Conservation (phyloP, 345 rosid species). For the Arabidopsis arenosa region DNA sequence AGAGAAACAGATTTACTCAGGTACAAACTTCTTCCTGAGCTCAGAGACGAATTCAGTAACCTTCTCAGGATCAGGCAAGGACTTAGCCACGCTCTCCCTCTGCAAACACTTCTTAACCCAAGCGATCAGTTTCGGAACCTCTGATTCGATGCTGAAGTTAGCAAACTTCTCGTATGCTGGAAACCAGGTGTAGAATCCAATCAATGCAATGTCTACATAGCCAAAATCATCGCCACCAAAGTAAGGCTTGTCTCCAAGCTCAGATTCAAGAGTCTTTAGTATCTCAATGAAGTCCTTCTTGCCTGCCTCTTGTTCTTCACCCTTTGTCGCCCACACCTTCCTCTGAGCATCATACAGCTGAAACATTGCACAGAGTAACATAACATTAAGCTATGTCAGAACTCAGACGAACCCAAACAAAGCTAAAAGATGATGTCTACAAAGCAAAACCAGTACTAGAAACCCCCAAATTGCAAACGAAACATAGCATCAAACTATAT, state of each 20-base stretch:
- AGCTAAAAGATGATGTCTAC: slow-evolving; percentile 13
- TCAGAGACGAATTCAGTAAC: slow-evolving; percentile 23
- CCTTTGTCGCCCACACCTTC: slow-evolving; percentile 35
- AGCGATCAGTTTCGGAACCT: slow-evolving; percentile 36
- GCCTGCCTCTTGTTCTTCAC: slow-evolving; percentile 37
- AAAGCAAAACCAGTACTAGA: background rate
- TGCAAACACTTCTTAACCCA: slow-evolving; percentile 44
- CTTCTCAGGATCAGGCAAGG: slow-evolving; percentile 41
- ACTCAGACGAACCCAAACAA: background rate
- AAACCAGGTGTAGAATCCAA: slow-evolving; percentile 42
- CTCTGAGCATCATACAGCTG: slow-evolving; percentile 34
- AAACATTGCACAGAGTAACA: background rate
- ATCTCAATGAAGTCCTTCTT: slow-evolving; percentile 39
- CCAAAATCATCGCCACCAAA: slow-evolving; percentile 38
- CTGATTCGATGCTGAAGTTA: slow-evolving; percentile 33
- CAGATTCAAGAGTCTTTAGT: slow-evolving; percentile 41
- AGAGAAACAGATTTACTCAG: slow-evolving; percentile 22
- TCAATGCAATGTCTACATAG: slow-evolving; percentile 34
- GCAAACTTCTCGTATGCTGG: slow-evolving; percentile 38
- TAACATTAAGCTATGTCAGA: background rate
- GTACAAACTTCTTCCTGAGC: slow-evolving; percentile 16
- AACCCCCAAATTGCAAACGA: background rate
- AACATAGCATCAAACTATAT: background rate
- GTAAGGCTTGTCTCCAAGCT: slow-evolving; percentile 44
- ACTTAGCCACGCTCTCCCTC: slow-evolving; percentile 45